Evolutionary conservation across 2,329 filamentous ascomycete species (phyloP).

Genomic region (Exophiala mesophila): DNA sequence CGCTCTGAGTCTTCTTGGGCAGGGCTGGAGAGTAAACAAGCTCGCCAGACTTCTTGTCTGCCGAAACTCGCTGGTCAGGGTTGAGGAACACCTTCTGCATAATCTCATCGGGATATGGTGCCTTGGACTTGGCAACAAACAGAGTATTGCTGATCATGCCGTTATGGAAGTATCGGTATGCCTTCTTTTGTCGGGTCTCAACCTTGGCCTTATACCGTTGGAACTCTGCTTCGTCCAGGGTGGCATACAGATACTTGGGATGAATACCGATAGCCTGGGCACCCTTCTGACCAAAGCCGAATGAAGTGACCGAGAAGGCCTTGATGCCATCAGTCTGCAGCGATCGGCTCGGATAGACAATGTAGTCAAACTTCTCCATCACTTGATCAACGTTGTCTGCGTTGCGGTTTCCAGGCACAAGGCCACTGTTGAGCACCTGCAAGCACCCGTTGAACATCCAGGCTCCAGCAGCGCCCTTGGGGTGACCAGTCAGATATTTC

Average conservation of each 20-base stretch:
- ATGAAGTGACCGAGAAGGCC: slow-evolving; percentile 97
- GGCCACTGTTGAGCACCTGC: slow-evolving; percentile 87
- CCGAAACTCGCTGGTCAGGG: slow-evolving; percentile 77
- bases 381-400: slow-evolving; percentile 94
- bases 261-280: slow-evolving; percentile 96
- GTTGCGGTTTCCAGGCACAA: slow-evolving; percentile 95
- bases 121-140: slow-evolving; percentile 89
- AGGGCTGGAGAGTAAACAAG: slow-evolving; percentile 68
- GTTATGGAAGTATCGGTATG: slow-evolving; percentile 98
- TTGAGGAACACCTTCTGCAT: slow-evolving; percentile 87
- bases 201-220: slow-evolving; percentile 81
- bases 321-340: slow-evolving; percentile 98
- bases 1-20: slow-evolving; percentile 58
- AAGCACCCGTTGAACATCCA: slow-evolving; percentile 99
- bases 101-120: slow-evolving; percentile 85
- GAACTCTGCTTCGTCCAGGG: slow-evolving; percentile 83
- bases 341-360: slow-evolving; percentile 89
- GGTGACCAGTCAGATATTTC: slow-evolving; percentile 97
- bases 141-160: slow-evolving; percentile 96
- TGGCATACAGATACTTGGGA: slow-evolving; percentile 89
- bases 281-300: slow-evolving; percentile 98
- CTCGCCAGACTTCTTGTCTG: slow-evolving; percentile 80
- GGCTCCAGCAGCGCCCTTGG: slow-evolving; percentile 96
- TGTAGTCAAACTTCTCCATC: slow-evolving; percentile 97
- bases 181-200: slow-evolving; percentile 91